phyloP scores from a whole-genome alignment of 2,329 filamentous ascomycete species.

The Xylariaceae sp. region DNA sequence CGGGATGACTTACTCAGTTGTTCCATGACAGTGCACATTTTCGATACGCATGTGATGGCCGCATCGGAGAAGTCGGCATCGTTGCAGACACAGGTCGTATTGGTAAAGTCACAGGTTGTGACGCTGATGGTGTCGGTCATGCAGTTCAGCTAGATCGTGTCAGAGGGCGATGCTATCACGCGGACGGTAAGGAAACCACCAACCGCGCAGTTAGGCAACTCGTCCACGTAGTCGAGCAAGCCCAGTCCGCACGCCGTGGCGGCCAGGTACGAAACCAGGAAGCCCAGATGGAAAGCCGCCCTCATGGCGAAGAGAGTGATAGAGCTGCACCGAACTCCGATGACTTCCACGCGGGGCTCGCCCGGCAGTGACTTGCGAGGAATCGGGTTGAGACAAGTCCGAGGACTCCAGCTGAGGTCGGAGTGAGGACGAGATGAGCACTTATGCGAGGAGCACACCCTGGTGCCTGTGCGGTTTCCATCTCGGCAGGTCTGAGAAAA shows the following conservation, averaged over 20 bases:
- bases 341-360: too few species aligned
- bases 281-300: background rate
- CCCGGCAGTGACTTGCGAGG: too few species aligned
- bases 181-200: background rate
- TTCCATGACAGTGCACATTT: conserved; percentile 6
- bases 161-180: too few species aligned
- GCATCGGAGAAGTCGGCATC: conserved; percentile 6
- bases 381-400: too few species aligned
- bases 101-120: conserved; percentile 7
- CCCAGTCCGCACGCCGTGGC: background rate
- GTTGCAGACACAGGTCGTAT: conserved; percentile 14
- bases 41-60: conserved; percentile 25
- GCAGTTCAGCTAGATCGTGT: conserved; percentile 7
- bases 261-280: background rate
- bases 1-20: conserved; percentile 2
- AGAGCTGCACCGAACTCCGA: too few species aligned
- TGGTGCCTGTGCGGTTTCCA: too few species aligned
- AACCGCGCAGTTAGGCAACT: conserved; percentile 2
- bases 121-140: conserved; percentile 5
- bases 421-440: too few species aligned
- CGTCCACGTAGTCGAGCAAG: background rate
- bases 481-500: too few species aligned
- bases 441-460: too few species aligned
- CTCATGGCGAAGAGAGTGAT: background rate
- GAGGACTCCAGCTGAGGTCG: too few species aligned